phyloP scores from a whole-genome alignment of 2,329 filamentous ascomycete species.

The Monilinia vaccinii-corymbosi region DNA sequence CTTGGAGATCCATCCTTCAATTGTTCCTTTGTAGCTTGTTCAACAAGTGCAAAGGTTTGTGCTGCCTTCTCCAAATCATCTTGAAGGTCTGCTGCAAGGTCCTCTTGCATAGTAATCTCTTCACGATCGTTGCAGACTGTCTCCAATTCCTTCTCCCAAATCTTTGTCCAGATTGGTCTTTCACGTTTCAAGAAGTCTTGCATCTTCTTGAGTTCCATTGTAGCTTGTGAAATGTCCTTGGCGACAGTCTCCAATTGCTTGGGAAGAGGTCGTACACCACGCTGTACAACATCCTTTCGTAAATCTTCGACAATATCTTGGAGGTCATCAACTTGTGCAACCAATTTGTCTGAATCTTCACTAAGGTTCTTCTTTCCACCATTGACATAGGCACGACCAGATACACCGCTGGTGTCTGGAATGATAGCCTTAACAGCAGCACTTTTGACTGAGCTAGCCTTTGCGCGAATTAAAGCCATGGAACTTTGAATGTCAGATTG shows the following conservation, averaged over 20 bases:
- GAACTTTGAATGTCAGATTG: conserved; percentile 80
- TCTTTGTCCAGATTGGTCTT: conserved; percentile 97
- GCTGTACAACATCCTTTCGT: conserved; percentile 89
- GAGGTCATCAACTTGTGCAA: conserved; percentile 90
- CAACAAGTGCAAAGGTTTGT: conserved; percentile 88
- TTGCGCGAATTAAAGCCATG: conserved; percentile 74
- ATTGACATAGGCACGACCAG: conserved; percentile 79
- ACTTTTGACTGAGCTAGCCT: conserved; percentile 72
- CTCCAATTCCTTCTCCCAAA: conserved; percentile 97
- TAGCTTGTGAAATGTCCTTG: conserved; percentile 75
- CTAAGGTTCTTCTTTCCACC: conserved; percentile 80
- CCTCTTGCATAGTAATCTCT: conserved; percentile 91
- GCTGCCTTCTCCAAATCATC: conserved; percentile 93
- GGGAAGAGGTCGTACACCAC: conserved; percentile 83
- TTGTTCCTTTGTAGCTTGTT: conserved; percentile 97
- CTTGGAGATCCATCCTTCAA: conserved; percentile 62
- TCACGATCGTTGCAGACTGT: conserved; percentile 93
- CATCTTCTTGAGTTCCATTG: conserved; percentile 85
- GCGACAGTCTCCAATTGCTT: conserved; percentile 82
- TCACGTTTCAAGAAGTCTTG: conserved; percentile 85
- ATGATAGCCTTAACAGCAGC: conserved; percentile 61
- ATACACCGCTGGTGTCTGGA: conserved; percentile 64
- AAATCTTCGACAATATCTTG: conserved; percentile 95
- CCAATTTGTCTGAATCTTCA: conserved; percentile 80
- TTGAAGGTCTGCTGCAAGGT: conserved; percentile 81